Conservation (phyloP, 306 rosid species). For the Dryas alaskensis region DNA sequence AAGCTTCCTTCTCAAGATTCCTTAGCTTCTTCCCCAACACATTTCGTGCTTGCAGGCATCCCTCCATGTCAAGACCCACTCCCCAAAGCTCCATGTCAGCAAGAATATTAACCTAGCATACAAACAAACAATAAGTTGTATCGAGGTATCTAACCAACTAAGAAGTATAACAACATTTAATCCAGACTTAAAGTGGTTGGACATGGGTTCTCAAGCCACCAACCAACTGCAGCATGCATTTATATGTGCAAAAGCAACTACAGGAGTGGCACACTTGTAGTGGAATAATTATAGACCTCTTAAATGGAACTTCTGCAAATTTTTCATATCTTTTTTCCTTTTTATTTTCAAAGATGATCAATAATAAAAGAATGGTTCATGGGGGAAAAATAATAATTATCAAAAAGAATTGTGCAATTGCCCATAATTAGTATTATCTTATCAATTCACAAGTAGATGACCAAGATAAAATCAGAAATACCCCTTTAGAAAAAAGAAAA, state of each 20-base stretch:
- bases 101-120: constrained; percentile 71
- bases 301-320: background rate
- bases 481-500: background rate
- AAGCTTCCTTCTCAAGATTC: constrained; percentile 89
- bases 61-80: constrained; percentile 90
- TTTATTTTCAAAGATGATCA: background rate
- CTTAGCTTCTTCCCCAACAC: constrained; percentile 68
- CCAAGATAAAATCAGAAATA: background rate
- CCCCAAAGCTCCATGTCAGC: constrained; percentile 99
- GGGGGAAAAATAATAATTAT: background rate
- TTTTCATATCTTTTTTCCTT: background rate
- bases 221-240: constrained; percentile 3
- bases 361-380: background rate
- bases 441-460: background rate
- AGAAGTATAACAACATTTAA: background rate
- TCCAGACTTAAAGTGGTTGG: constrained; percentile 7
- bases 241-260: background rate
- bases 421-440: background rate
- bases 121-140: constrained; percentile 23
- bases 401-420: too few species aligned
- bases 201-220: constrained; percentile 1
- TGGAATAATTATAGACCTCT: background rate
- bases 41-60: constrained; percentile 82
- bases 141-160: constrained; percentile 25
- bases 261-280: background rate